Conservation (phyloP, 2,329 filamentous ascomycete genomes). For the Talaromyces funiculosus region DNA sequence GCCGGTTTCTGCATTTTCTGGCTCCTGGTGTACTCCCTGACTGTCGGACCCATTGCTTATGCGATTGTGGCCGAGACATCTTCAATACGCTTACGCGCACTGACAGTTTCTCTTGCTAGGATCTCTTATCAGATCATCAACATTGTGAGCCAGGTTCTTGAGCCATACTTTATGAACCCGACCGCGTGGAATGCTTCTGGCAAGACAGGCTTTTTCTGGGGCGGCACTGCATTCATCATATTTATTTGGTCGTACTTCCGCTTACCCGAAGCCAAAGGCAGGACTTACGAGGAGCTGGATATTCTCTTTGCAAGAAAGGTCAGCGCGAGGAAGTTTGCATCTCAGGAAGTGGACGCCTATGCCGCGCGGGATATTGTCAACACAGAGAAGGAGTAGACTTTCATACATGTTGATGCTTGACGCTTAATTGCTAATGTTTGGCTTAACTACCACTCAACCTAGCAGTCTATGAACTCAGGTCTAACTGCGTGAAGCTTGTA, state of each 20-base stretch:
- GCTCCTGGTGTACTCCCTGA: conserved; percentile 36
- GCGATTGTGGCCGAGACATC: conserved; percentile 45
- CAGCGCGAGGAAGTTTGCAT: conserved; percentile 66
- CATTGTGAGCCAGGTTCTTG: conserved; percentile 35
- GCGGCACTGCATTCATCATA: conserved; percentile 15
- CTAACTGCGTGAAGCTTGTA: background rate
- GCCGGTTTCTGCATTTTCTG: conserved; percentile 34
- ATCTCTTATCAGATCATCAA: conserved; percentile 36
- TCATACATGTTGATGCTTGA: background rate
- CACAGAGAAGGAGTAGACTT: conserved; percentile 2
- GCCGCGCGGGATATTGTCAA: conserved; percentile 27
- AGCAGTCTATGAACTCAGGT: background rate
- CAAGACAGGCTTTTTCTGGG: conserved; percentile 28
- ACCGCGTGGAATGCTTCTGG: conserved; percentile 24
- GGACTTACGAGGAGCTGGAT: conserved; percentile 37
- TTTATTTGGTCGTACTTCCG: conserved; percentile 13
- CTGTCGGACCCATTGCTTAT: conserved; percentile 41
- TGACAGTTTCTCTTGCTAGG: conserved; percentile 41
- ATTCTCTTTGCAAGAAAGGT: conserved; percentile 59
- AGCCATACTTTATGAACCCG: conserved; percentile 38
- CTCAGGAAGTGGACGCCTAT: conserved; percentile 52
- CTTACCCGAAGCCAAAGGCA: conserved; percentile 29
- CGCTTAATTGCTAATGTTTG: background rate
- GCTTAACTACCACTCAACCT: too few species aligned
- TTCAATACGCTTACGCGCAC: conserved; percentile 38